These are phyloP conservation scores for Lachnellula cervina DNA, from an alignment of 2,329 filamentous ascomycete genomes.

Conservation along the genomic window DNA sequence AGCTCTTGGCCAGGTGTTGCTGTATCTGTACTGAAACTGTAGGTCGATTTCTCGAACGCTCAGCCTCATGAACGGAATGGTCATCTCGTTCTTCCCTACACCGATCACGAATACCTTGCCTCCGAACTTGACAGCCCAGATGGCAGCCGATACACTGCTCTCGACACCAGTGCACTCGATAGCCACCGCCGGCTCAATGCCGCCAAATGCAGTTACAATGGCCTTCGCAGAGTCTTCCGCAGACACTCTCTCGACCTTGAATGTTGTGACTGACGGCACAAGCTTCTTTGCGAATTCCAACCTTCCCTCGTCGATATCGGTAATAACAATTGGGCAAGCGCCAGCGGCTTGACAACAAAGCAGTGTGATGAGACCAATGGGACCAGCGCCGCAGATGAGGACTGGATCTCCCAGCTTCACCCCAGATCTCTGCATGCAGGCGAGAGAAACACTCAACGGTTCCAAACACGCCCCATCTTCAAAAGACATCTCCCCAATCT, in stretches of 20 bases:
- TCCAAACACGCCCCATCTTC: conserved; percentile 90
- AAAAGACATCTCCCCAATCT: conserved; percentile 86
- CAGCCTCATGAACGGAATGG: conserved; percentile 89
- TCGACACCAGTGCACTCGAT: conserved; percentile 96
- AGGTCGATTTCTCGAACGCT: conserved; percentile 90
- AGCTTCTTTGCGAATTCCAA: conserved; percentile 80
- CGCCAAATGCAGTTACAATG: conserved; percentile 67
- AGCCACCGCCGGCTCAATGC: conserved; percentile 73
- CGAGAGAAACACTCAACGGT: conserved; percentile 82
- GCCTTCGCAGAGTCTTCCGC: conserved; percentile 67
- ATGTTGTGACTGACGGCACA: conserved; percentile 72
- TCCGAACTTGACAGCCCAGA: conserved; percentile 89
- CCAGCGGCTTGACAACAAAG: conserved; percentile 82
- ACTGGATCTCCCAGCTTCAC: conserved; percentile 81
- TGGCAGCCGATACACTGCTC: conserved; percentile 77
- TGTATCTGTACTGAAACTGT: conserved; percentile 94
- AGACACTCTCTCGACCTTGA: conserved; percentile 64
- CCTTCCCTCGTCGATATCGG: conserved; percentile 85
- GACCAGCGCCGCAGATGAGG: conserved; percentile 86
- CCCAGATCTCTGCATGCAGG: conserved; percentile 77
- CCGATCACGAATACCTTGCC: conserved; percentile 97
- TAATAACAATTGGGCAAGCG: conserved; percentile 86
- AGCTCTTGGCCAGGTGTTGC: conserved; percentile 92
- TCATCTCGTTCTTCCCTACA: conserved; percentile 92
- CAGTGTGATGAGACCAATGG: conserved; percentile 86